Evolutionary conservation across 495 filamentous ascomycete species (phyloP).

Genomic region (Articulospora tetracladia): DNA sequence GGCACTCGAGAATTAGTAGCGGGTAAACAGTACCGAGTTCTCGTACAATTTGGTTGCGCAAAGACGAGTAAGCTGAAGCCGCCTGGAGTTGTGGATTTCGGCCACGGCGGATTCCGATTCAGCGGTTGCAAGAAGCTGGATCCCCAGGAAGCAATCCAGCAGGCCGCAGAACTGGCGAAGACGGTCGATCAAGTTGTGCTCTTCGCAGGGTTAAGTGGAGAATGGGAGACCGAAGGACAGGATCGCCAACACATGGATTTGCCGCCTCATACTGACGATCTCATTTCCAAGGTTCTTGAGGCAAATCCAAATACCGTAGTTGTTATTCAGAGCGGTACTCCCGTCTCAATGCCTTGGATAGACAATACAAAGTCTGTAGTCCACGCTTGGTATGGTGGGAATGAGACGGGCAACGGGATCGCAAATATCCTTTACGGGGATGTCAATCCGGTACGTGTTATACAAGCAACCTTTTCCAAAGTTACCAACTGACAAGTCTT

Average conservation of each 20-base stretch:
- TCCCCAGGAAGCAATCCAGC: slow-evolving; percentile 49
- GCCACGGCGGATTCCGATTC: slow-evolving; percentile 59
- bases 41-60: slow-evolving; percentile 58
- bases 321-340: slow-evolving; percentile 51
- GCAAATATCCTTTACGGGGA: slow-evolving; percentile 60
- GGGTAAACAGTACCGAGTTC: slow-evolving; percentile 53
- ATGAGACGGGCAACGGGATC: slow-evolving; percentile 59
- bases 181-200: slow-evolving; percentile 62
- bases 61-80: slow-evolving; percentile 57
- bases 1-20: slow-evolving; percentile 49
- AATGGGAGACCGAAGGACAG: slow-evolving; percentile 72
- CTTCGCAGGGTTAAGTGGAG: slow-evolving; percentile 61
- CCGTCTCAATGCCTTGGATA: slow-evolving; percentile 50
- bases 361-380: slow-evolving; percentile 57
- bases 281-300: slow-evolving; percentile 52
- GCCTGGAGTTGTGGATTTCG: slow-evolving; percentile 44
- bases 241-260: slow-evolving; percentile 37
- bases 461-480: neutral
- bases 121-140: slow-evolving; percentile 52
- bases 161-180: slow-evolving; percentile 57
- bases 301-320: slow-evolving; percentile 63
- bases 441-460: slow-evolving; percentile 42
- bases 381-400: slow-evolving; percentile 61
- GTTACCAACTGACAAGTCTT: neutral
- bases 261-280: slow-evolving; percentile 43